Percentiles rank a stretch among this genome's conserved stretches.
These are phyloP conservation scores for Eutrema salsugineum DNA, from an alignment of 441 rosid species.

Conservation along the genomic window DNA sequence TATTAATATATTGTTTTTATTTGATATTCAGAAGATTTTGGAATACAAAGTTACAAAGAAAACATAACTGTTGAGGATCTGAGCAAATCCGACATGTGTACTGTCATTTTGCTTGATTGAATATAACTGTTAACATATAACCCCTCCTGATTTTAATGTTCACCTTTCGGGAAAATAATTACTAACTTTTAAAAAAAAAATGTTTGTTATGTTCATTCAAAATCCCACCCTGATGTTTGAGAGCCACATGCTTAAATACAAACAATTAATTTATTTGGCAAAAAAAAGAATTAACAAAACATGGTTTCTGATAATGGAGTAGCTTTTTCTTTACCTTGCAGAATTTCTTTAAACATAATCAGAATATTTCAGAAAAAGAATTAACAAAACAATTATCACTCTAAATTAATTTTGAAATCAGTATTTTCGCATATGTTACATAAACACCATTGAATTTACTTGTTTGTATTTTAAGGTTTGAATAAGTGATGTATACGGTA, in stretches of 20 bases:
- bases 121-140: slow-evolving; percentile 23
- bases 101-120: slow-evolving; percentile 20
- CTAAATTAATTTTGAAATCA: neutral
- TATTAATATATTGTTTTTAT: neutral
- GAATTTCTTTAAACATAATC: no score
- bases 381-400: neutral
- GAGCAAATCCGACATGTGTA: slow-evolving; percentile 21
- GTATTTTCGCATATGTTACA: neutral
- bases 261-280: no score
- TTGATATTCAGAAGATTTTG: neutral
- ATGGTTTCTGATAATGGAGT: neutral
- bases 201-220: neutral
- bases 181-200: neutral
- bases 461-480: neutral
- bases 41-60: neutral
- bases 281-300: neutral
- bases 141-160: neutral
- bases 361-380: no score
- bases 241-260: slow-evolving; percentile 4
- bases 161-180: neutral
- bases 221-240: neutral
- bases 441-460: neutral
- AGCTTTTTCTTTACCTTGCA: no score
- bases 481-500: neutral
- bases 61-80: slow-evolving; percentile 20